Evolutionary conservation across 371 early-diverging fungal species (phyloP).

Genomic region (Coemansia sp.): DNA sequence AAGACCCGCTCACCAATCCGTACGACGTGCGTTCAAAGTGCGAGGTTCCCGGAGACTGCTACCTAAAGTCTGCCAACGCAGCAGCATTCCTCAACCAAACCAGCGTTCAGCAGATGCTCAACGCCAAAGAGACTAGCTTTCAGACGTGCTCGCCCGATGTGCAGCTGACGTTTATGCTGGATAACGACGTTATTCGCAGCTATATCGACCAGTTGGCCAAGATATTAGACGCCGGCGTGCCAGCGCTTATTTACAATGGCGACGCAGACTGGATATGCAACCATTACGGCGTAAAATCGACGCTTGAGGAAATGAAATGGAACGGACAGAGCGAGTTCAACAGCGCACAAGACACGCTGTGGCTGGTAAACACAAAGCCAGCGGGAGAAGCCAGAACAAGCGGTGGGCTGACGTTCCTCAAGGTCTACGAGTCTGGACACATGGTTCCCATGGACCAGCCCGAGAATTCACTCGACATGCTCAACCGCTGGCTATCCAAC

Average conservation of each 20-base stretch:
- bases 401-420: constrained; percentile 70
- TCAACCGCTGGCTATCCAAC: constrained; percentile 50
- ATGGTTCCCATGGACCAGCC: constrained; percentile 69
- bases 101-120: constrained; percentile 67
- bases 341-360: constrained; percentile 8
- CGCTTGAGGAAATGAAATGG: constrained; percentile 81
- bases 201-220: constrained; percentile 64
- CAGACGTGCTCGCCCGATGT: constrained; percentile 74
- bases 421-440: constrained; percentile 82
- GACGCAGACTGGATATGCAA: constrained; percentile 77
- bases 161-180: constrained; percentile 67
- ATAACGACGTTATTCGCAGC: constrained; percentile 83
- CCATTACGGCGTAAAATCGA: constrained; percentile 88
- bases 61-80: constrained; percentile 66
- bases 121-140: constrained; percentile 60
- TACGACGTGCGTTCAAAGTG: constrained; percentile 76
- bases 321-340: constrained; percentile 62
- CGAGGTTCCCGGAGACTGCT: constrained; percentile 67
- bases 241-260: constrained; percentile 81
- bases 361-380: constrained; percentile 54
- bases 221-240: constrained; percentile 69
- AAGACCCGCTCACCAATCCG: constrained; percentile 60
- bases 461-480: constrained; percentile 53
- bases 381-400: constrained; percentile 72
- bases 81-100: constrained; percentile 66